A percentile compares a stretch with the other conserved stretches of the same genome.
Conservation (phyloP, 192 early-diverging fungal species). For the Dispira simplex region DNA sequence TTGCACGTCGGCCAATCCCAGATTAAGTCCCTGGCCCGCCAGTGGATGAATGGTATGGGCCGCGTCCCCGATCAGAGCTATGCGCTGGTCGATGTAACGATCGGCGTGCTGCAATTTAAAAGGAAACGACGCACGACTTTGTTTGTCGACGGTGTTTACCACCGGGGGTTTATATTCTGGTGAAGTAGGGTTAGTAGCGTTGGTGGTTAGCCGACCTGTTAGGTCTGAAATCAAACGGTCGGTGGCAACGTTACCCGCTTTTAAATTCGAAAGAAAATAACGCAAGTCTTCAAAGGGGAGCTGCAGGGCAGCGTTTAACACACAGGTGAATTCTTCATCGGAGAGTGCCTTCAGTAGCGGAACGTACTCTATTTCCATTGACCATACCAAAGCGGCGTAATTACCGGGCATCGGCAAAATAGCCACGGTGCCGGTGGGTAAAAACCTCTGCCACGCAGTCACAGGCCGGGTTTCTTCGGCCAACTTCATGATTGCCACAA, state of each 20-base stretch:
- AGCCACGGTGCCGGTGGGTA: constrained; percentile 87
- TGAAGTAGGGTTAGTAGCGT: not conserved
- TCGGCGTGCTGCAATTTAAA: constrained; percentile 67
- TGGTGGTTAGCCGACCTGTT: not conserved
- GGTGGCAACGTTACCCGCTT: not conserved
- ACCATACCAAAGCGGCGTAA: constrained; percentile 80
- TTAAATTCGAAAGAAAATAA: constrained; percentile 34
- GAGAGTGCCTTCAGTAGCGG: constrained; percentile 44
- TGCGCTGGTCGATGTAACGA: constrained; percentile 53
- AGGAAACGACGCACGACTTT: constrained; percentile 67
- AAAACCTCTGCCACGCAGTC: constrained; percentile 87
- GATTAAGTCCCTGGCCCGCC: constrained; percentile 93
- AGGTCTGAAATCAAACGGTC: not conserved
- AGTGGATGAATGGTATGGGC: constrained; percentile 93
- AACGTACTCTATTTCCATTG: constrained; percentile 47
- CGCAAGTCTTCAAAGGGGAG: constrained; percentile 53
- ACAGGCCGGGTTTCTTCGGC: constrained; percentile 20
- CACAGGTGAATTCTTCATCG: constrained; percentile 35
- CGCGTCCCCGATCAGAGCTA: constrained; percentile 88
- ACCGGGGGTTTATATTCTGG: constrained; percentile 31
- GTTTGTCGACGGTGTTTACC: constrained; percentile 43
- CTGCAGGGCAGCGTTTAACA: constrained; percentile 75
- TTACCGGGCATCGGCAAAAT: constrained; percentile 51
- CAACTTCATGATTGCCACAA: constrained; percentile 74
- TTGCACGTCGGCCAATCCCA: constrained; percentile 81